Percentiles rank a stretch among this genome's conserved stretches.
Evolutionary conservation across 2,329 filamentous ascomycete genomes (phyloP).

Genomic region (Setomelanomma holmii): DNA sequence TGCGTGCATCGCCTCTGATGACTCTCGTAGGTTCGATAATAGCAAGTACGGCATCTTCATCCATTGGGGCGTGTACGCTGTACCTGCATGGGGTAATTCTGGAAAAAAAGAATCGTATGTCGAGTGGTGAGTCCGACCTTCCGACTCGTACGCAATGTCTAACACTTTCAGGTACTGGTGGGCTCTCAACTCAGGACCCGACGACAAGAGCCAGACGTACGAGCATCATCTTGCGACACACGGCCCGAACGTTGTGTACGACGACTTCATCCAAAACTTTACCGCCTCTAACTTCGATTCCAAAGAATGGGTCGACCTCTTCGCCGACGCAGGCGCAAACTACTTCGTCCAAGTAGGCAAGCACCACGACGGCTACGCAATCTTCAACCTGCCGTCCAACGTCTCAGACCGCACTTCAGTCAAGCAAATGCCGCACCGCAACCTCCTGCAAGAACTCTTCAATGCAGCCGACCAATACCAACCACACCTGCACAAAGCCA

Average conservation of each 20-base stretch:
- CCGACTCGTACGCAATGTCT: constrained; percentile 7
- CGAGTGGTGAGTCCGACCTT: constrained; percentile 48
- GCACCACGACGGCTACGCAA: constrained; percentile 50
- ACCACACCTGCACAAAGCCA: constrained; percentile 52
- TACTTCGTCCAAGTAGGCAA: constrained; percentile 55
- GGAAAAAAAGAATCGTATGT: constrained; percentile 49
- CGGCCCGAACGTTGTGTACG: constrained; percentile 59
- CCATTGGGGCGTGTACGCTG: constrained; percentile 64
- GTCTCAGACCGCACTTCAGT: constrained; percentile 54
- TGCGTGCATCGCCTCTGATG: background rate
- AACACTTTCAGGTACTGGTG: constrained; percentile 49
- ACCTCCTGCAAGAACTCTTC: constrained; percentile 51
- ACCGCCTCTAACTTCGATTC: constrained; percentile 46
- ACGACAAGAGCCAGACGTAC: constrained; percentile 2
- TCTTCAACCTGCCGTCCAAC: constrained; percentile 51
- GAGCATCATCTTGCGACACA: constrained; percentile 54
- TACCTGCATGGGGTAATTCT: constrained; percentile 61
- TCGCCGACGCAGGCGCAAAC: constrained; percentile 59
- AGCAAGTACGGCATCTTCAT: constrained; percentile 66
- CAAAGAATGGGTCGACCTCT: constrained; percentile 61
- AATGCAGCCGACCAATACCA: constrained; percentile 52
- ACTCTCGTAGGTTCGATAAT: background rate
- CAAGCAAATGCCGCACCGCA: constrained; percentile 48
- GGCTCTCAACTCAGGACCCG: background rate
- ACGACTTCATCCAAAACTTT: constrained; percentile 63